Evolutionary conservation across 1,284 basidiomycete species (phyloP), one percentile per base, ranked within the genome.

Genomic region (Malassezia globosa): DNA sequence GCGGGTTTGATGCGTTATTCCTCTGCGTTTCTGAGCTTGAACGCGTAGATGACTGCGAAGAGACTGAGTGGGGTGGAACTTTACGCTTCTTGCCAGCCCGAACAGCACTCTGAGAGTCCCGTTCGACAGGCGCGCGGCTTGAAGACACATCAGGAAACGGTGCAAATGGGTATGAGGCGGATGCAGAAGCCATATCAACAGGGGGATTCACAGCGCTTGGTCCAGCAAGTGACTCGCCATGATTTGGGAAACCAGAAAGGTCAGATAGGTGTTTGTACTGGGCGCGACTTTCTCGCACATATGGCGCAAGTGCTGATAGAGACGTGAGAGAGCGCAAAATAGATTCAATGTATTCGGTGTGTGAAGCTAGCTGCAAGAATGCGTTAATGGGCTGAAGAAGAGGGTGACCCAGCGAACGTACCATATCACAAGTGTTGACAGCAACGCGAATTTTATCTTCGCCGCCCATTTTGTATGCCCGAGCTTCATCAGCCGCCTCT

Each of bases 391-490:
- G n/a, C 10, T 5, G 5, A 37, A 37, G 35, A 13, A 7, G 31
- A 35, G 4, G 37, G 24, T 23, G 14, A 16, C 16, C 10, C 16
- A 14, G 10, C 27, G 13, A 8, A 71, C 77, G 61, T 57, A 79
- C 78, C 13, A 77, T 85, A 74, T 99, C 92, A 46, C 88, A 87
- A 8, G 90, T 90, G 60, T 85, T 85, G 59, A 84, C 87, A 8
- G 89, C 89, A 51, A 96, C 89, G 64, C 90, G 81, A 71, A 97
- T 96, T 78, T 97, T 97, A 81, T 99, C 92, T 72, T 97, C 94
- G 37, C 86, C 87, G 33, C 94, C 94, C 51, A 90, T 81, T 73
- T 89, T 89, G 75, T 95, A 86, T 40, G 85, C 80, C 34, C 80
- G 76, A 0, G 89, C 87, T 73, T 95, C 90, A 55, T 95, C 89